Evolutionary conservation across 495 filamentous ascomycete genomes (phyloP), one percentile per base, ranked within the genome.

Genomic region (Glutinoglossum americanum): DNA sequence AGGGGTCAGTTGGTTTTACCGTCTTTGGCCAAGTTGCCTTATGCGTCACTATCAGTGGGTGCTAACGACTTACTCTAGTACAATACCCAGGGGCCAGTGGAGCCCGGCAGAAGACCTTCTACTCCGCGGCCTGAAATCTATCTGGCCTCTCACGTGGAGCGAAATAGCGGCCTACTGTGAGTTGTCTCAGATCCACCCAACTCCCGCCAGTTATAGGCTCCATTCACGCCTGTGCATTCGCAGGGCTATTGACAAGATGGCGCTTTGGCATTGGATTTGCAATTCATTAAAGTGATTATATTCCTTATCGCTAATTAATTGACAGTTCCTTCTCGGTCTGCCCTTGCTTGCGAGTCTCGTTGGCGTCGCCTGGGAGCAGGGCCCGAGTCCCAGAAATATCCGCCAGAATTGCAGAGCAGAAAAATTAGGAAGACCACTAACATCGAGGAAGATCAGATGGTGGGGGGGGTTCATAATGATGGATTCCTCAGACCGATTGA

Each of bases 391-490:
- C 17, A 4, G 13, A n/a, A 45, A 10, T n/a, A 45, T 5, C 41
- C 4, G 17, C 41, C 19, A 4, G 17, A 59, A 21, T 66, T 67
- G 64, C 62, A 0, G 70, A 71, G 17, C 69, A 68, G 5, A 70
- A 72, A 11, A 60, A 63, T 23, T 68, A 70, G 7, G 61, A 64
- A 45, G 35, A 61, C 54, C 30, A 62, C 65, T 5, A 67, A 70
- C 8, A 60, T 67, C 27, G 69, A 72, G 59, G 66, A 68, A 55
- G 70, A 76, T 23, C 74, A 79, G 63, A 75, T 77, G 71, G 62
- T 69, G 19, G 76, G 74, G 0, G 74, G 68, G 0, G 70, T 78
- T 11, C 77, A 80, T 51, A 65, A 72, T 25, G 76, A 80, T 60
- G 66, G 75, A 32, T 80, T 76, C 57, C 45, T 79, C 60, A 53